A percentile compares a stretch with the other conserved stretches of the same genome.
These are phyloP conservation scores for Licmophora abbreviata DNA, from an alignment of 108 stramenopile genomes.

Conservation along the genomic window DNA sequence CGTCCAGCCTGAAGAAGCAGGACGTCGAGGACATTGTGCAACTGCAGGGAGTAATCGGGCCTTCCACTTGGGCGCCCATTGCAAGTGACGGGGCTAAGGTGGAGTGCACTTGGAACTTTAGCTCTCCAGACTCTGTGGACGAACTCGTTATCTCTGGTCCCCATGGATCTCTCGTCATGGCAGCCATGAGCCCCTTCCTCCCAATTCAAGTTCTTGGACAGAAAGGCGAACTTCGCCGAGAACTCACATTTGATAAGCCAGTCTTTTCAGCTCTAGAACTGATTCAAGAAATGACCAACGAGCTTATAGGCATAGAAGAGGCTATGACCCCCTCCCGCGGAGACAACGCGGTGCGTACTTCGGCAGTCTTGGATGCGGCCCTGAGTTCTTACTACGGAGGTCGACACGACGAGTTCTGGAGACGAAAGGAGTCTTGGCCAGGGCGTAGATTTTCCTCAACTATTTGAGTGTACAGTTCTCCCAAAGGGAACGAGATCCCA, in stretches of 20 bases:
- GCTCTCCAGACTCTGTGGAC: constrained; percentile 18
- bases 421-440: constrained; percentile 10
- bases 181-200: constrained; percentile 36
- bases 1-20: constrained; percentile 7
- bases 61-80: constrained; percentile 16
- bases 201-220: constrained; percentile 38
- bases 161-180: constrained; percentile 38
- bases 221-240: constrained; percentile 17
- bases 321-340: constrained; percentile 26
- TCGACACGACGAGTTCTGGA: constrained; percentile 52
- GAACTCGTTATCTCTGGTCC: constrained; percentile 42
- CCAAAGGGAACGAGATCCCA: too few species aligned
- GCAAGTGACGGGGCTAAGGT: constrained; percentile 29
- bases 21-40: constrained; percentile 46
- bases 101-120: constrained; percentile 47
- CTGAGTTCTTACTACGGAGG: constrained; percentile 47
- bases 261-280: constrained; percentile 45
- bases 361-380: constrained; percentile 38
- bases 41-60: constrained; percentile 25
- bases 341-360: constrained; percentile 45
- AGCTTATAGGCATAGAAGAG: constrained; percentile 20
- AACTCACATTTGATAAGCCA: constrained; percentile 35
- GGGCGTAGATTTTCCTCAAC: too few species aligned
- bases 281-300: constrained; percentile 49
- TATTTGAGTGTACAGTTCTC: too few species aligned